Base-by-base conservation (phyloP, 495 filamentous ascomycete genomes). In the Daldinia bambusicola region DNA sequence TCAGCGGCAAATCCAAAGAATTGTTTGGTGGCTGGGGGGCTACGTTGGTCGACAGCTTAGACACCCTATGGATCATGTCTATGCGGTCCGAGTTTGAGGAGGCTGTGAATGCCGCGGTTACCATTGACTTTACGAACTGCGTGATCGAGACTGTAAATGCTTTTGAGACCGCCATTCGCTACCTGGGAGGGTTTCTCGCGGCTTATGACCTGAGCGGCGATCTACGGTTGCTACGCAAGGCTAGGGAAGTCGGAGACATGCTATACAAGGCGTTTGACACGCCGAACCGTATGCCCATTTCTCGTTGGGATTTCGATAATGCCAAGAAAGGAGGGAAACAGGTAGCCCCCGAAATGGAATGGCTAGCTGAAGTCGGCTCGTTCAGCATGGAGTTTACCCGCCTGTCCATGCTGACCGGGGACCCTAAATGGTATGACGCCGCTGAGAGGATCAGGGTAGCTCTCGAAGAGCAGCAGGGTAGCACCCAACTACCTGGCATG, bases 1-100 rank as follows among this genome's bases (percentile, higher is more conserved):
- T 91, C 7, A 14, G 83, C 78, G 66, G 88, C 78, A 45, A 82
- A 68, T 40, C 76, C 72, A n/a, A 79, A 89, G 75, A 90, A 87
- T 10, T 92, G 88, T 98, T 97, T 80, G 93, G 90, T 70, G 93
- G 92, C 13, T 98, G 95, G 95, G 94, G 89, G 13, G 95, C 94
- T 4, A 98, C 95, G 0, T 77, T 98, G 61, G 93, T 98, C 2
- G 95, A 98, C 83, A 82, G 90, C n/a, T 80, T 98, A 55, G 95
- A 98, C 80, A 94, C 93, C 0, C 78, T 98, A 10, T 98, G 93
- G 93, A 95, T 98, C 64, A 95, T 97, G 94, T 92, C 85, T 5
- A 67, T 97, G 80, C 87, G 89, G 76, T 83, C 91, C n/a, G 93
- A 97, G 57, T 98, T 98, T 75, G 85, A 92, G 37, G 89, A 91